Evolutionary conservation across 2,329 filamentous ascomycete species (phyloP).

Genomic region (Helicocarpus griseus): DNA sequence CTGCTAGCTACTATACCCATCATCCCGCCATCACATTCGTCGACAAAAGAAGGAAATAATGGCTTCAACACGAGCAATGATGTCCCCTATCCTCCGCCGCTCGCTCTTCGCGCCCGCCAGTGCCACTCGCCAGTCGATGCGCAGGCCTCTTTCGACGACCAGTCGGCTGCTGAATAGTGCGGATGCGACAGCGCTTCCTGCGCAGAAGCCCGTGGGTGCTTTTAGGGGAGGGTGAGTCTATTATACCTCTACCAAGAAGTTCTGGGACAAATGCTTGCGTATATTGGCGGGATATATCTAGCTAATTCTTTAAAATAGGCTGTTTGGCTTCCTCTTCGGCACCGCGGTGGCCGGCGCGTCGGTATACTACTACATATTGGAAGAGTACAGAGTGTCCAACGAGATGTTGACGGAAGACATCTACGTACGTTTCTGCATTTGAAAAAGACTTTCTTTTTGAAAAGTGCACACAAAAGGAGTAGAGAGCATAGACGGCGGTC

Average conservation of each 20-base stretch:
- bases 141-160: constrained; percentile 28
- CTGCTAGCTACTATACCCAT: not conserved
- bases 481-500: constrained; percentile 1
- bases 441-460: no score
- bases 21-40: no score
- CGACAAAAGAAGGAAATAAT: no score
- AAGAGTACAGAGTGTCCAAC: constrained; percentile 90
- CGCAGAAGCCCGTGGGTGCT: constrained; percentile 59
- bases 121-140: constrained; percentile 16
- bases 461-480: not conserved
- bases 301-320: constrained; percentile 39
- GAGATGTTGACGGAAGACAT: constrained; percentile 92
- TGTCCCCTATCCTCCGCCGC: constrained; percentile 1
- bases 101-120: constrained; percentile 5
- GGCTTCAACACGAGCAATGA: not conserved
- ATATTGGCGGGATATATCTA: not conserved
- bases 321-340: constrained; percentile 87
- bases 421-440: constrained; percentile 57
- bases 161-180: constrained; percentile 26
- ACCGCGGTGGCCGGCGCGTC: constrained; percentile 66
- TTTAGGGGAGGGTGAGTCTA: constrained; percentile 61
- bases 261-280: not conserved
- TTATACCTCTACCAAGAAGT: not conserved
- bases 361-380: constrained; percentile 85
- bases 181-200: constrained; percentile 36